Percentiles rank a stretch among this genome's conserved stretches.
Evolutionary conservation across 2,329 filamentous ascomycete genomes (phyloP).

Genomic region (Venturia nashicola): DNA sequence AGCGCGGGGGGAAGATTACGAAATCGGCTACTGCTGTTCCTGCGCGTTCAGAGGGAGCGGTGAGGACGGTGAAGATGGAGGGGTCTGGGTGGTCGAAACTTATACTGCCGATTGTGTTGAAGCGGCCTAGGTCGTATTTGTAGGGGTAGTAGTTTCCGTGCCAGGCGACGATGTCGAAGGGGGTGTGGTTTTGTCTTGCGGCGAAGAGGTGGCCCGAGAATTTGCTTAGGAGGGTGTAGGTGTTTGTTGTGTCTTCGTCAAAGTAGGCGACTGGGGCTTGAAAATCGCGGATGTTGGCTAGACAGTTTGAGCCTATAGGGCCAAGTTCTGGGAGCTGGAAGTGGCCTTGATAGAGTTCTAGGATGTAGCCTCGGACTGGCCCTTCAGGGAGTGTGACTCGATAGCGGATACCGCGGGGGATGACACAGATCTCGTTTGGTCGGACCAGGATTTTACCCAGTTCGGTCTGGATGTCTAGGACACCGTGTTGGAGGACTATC

Average conservation of each 20-base stretch:
- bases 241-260: constrained; percentile 35
- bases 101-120: constrained; percentile 61
- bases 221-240: constrained; percentile 47
- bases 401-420: constrained; percentile 63
- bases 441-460: constrained; percentile 63
- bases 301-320: constrained; percentile 59
- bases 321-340: constrained; percentile 61
- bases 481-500: constrained; percentile 63
- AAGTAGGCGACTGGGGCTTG: constrained; percentile 59
- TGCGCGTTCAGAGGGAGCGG: constrained; percentile 41
- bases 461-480: constrained; percentile 66
- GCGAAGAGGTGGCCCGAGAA: constrained; percentile 56
- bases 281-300: constrained; percentile 68
- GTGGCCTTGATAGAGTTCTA: constrained; percentile 63
- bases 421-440: constrained; percentile 65
- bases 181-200: constrained; percentile 55
- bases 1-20: constrained; percentile 52
- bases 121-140: constrained; percentile 71
- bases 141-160: constrained; percentile 70
- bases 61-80: constrained; percentile 59
- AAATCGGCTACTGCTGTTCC: constrained; percentile 55
- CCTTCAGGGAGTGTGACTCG: constrained; percentile 53
- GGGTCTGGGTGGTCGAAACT: constrained; percentile 70
- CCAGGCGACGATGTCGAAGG: constrained; percentile 71
- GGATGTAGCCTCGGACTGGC: constrained; percentile 58